Base-by-base conservation (phyloP, 2,329 filamentous ascomycete species). In the Ophiostoma ips region DNA sequence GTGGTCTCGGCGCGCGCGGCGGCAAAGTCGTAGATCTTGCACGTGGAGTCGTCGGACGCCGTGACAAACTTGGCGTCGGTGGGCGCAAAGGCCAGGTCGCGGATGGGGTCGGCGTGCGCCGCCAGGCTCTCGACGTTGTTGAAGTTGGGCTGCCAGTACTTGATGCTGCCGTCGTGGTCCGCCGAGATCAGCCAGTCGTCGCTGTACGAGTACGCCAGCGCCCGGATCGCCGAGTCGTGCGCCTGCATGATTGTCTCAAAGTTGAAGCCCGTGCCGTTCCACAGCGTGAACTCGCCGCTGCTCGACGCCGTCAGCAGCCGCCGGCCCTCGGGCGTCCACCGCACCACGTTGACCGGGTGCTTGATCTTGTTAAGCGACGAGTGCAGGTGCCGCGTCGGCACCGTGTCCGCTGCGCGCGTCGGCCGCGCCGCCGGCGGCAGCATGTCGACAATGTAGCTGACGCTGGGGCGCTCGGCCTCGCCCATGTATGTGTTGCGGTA, bases 241-340 rank as follows among this genome's bases (percentile, higher is more conserved):
- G 90, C 90, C 71, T 95, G 89, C 85, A 95, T 95, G 28, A 98
- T 95, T 3, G 92, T 96, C 69, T 98, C 92, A 60, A 98, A 98
- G 66, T 98, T 96, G 76, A 98, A 98, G 21, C 88, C 90, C 40
- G 90, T 96, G 55, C 92, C 92, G 64, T 98, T 98, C 92, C 92
- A 98, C 3, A 98, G 68, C 36, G 94, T 98, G 61, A 98, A 98
- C 64, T 98, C 92, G 61, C 92, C 92, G 63, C 90, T 96, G 57
- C 88, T 94, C 0, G 89, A 94, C 19, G 88, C 92, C 0, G 92
- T 96, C 62, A 98, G 74, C 51, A 98, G 70, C 57, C 92, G 76
- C 54, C 92, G 82, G 28, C 92, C 92, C 66, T 98, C 92, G 7
- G 92, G 92, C 15, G 94, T 98, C 92, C 92, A 98, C 64, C 87